Percentiles rank a stretch among this genome's conserved stretches.
phyloP scores from a whole-genome alignment of 495 filamentous ascomycete genomes.

The Aspergillus funiculosus region DNA sequence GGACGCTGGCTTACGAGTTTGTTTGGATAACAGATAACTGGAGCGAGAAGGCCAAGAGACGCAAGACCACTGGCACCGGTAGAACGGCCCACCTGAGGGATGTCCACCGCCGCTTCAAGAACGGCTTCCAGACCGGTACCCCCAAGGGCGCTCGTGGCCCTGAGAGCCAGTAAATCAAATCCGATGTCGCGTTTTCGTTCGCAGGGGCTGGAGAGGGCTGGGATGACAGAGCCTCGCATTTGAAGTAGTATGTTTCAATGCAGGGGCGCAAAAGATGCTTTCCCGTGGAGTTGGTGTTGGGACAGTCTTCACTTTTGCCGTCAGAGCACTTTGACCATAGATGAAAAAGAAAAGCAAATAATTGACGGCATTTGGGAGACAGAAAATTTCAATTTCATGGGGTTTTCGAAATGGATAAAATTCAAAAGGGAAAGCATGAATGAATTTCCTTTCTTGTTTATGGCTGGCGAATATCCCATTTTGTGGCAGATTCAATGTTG shows the following conservation, averaged over 20 bases:
- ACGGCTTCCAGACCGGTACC: conserved; percentile 87
- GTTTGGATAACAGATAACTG: conserved; percentile 73
- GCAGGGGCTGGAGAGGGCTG: conserved; percentile 43
- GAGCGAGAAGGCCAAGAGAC: conserved; percentile 98
- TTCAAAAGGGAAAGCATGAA: conserved; percentile 38
- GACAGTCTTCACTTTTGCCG: conserved; percentile 31
- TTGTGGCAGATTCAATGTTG: conserved; percentile 40
- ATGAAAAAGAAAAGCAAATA: conserved; percentile 17
- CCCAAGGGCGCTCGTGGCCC: conserved; percentile 82
- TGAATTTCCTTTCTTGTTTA: conserved; percentile 45
- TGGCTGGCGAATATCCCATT: conserved; percentile 43
- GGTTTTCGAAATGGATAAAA: conserved; percentile 21
- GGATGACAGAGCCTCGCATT: conserved; percentile 43
- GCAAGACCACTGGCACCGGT: conserved; percentile 97
- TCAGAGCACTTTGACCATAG: conserved; percentile 26
- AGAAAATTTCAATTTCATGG: conserved; percentile 21
- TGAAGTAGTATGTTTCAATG: conserved; percentile 38
- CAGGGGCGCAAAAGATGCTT: conserved; percentile 38
- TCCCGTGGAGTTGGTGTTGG: conserved; percentile 40
- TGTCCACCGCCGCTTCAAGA: conserved; percentile 84
- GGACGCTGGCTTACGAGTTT: conserved; percentile 30
- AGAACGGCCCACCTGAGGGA: conserved; percentile 87
- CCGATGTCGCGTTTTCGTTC: conserved; percentile 44
- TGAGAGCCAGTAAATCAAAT: conserved; percentile 37
- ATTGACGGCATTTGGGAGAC: conserved; percentile 24